These are phyloP conservation scores for Persicaria maculosa DNA, from an alignment of 148 eudicot species.

Conservation along the genomic window DNA sequence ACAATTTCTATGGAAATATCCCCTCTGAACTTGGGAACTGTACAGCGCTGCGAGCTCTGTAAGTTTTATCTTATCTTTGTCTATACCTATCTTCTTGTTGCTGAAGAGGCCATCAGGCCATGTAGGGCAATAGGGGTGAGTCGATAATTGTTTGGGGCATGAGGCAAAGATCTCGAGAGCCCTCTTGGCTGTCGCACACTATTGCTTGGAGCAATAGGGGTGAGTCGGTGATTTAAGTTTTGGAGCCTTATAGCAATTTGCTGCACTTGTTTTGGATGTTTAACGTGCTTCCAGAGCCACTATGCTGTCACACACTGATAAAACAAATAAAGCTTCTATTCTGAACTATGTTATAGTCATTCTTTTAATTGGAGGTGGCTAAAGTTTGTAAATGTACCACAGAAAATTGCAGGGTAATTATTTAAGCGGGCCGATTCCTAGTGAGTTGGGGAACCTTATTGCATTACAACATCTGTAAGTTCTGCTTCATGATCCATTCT, in stretches of 20 bases:
- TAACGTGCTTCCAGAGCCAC: constrained; percentile 2
- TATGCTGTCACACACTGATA: neutral
- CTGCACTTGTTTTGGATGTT: neutral
- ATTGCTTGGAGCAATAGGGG: too few relatives aligned
- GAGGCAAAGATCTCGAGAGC: neutral
- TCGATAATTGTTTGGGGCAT: neutral
- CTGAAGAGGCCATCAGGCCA: neutral
- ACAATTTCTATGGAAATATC: constrained; percentile 79
- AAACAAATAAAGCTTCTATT: neutral
- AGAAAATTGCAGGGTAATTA: constrained; percentile 91
- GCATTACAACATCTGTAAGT: constrained; percentile 79
- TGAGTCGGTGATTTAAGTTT: neutral
- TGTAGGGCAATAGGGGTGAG: neutral
- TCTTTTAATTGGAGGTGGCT: constrained; percentile 8
- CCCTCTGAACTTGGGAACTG: constrained; percentile 92
- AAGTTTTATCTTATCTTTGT: constrained; percentile 30
- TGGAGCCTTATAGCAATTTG: neutral
- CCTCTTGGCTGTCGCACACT: too few relatives aligned
- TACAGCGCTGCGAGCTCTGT: constrained; percentile 74
- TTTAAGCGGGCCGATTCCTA: constrained; percentile 66
- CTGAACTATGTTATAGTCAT: neutral
- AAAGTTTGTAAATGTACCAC: constrained; percentile 9
- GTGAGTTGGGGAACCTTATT: constrained; percentile 70
- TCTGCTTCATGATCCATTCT: neutral
- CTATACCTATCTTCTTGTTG: neutral